Evolutionary conservation across 2,329 filamentous ascomycete species (phyloP), one percentile per base, ranked within the genome.

Genomic region (Teratosphaeria pseudoeucalypti): DNA sequence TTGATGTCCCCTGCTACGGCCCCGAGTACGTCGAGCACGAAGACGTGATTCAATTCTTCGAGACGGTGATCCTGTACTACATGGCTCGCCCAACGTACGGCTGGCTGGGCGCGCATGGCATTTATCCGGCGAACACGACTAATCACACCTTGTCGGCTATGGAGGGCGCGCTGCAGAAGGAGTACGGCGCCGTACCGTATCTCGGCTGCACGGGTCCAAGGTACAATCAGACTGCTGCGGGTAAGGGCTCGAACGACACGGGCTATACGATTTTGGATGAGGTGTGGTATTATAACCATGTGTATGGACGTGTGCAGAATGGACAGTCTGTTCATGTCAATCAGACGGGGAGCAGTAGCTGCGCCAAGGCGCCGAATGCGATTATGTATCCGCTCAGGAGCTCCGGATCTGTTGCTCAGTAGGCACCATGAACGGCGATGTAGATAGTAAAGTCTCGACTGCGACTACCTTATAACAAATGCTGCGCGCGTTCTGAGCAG

Each of bases 261-360:
- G 84, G 85, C 1, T 74, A 74, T 62, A 87, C 83, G 1, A 75
- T 79, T 34, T 64, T 88, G 55, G 79, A 70, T 60, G 85, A 88
- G 76, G 77, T 85, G 12, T 88, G 84, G 84, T 88, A 87, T 68
- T 87, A 86, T 67, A 78, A 81, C 70, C 80, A 86, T 70, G 81
- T 82, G 1, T 78, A 77, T 58, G 85, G 85, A 3, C 71, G 77
- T 16, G 79, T 83, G 6, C 85, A 87, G 73, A 73, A 78, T 58
- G 76, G 74, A 2, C 70, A 79, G 49, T 77, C 74, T 10, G 67
- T 81, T 27, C 75, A 78, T 5, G 75, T 78, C 2, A 78, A 80
- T 58, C 81, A 74, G 19, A 72, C 79, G 0, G 77, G 78, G 4
- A 66, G 77, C 52, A 80, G 79, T 27, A 84, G 75, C 63, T 87